Evolutionary conservation across 2,329 filamentous ascomycete species (phyloP), one percentile per base, ranked within the genome.

Genomic region (Ophiostoma sp.): DNA sequence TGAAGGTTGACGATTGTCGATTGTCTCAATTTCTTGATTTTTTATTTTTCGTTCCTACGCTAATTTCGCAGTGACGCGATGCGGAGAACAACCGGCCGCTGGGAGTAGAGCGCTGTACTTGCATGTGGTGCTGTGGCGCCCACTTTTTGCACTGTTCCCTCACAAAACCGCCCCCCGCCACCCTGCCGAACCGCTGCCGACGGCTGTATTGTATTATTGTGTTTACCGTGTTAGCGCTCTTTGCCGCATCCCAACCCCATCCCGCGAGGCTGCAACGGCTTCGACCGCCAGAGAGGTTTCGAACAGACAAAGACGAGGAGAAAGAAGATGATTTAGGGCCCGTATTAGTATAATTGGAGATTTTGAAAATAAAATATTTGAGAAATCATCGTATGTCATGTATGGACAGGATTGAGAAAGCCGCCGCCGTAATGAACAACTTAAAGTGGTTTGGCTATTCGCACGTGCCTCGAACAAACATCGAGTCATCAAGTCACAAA

Each of bases 131-230:
- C 33, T n/a, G n/a, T n/a, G n/a, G n/a, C n/a, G n/a, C n/a, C 22
- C 45, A 22, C 42, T 36, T 39, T 33, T 55, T 22, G 28, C 66
- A 17, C 28, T 48, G 66, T 55, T 11, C 1, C n/a, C 42, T 39
- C 12, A 8, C 59, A 19, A 42, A 12, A 42, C 39, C 39, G 7
- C 28, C 92, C 98, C 77, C 87, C 89, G 76, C 86, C 86, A 33
- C 17, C 42, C 64, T 68, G 64, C 64, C 64, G 64, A 68, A 33
- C 42, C 64, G 64, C 64, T 68, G 64, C 64, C 42, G 42, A 68
- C 42, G 25, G 42, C 33, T 57, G 33, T 80, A 48, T 17, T 15
- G 42, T 15, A 25, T n/a, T 57, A 9, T 15, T 15, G 39, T 22
- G 39, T 22, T 55, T 45, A 28, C 61, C 36, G 36, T 66, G 36